Conservation (phyloP, 495 filamentous ascomycete genomes). For the Pyronema omphalodes region DNA sequence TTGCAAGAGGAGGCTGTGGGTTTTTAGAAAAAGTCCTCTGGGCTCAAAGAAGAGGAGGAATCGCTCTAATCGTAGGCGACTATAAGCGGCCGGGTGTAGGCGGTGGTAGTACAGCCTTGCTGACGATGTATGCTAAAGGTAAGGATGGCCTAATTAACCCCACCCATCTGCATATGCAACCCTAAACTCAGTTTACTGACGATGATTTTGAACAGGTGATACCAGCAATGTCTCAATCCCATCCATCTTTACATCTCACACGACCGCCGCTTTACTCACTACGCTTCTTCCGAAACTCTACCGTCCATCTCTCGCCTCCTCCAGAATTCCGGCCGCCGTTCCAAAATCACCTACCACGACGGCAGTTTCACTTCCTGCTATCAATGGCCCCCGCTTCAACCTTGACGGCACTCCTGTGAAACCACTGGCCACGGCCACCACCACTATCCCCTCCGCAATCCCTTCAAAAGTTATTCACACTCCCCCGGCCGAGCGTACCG, state of each 20-base stretch:
- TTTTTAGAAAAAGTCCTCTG: conserved; percentile 96
- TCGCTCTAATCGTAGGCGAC: conserved; percentile 86
- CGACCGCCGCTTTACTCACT: conserved; percentile 82
- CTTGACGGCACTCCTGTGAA: background rate
- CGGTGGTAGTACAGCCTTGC: conserved; percentile 32
- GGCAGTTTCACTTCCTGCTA: background rate
- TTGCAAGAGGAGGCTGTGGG: conserved; percentile 85
- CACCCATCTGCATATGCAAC: background rate
- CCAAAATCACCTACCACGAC: background rate
- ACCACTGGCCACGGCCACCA: background rate
- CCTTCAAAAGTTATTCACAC: conserved; percentile 32
- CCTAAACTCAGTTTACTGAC: background rate
- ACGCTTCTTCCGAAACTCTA: conserved; percentile 35
- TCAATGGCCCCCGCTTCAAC: background rate
- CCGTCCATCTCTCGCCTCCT: conserved; percentile 47
- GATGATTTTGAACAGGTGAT: conserved; percentile 37
- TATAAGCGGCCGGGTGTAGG: conserved; percentile 60
- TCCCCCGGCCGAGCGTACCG: conserved; percentile 35
- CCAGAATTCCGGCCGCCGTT: conserved; percentile 17
- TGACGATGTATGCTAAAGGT: conserved; percentile 79
- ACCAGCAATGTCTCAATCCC: conserved; percentile 90
- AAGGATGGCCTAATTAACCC: conserved; percentile 5
- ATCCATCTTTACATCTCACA: conserved; percentile 84
- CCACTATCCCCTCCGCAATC: background rate
- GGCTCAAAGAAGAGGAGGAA: conserved; percentile 75